Conservation (phyloP, 306 rosid genomes). For the Glycine soja region DNA sequence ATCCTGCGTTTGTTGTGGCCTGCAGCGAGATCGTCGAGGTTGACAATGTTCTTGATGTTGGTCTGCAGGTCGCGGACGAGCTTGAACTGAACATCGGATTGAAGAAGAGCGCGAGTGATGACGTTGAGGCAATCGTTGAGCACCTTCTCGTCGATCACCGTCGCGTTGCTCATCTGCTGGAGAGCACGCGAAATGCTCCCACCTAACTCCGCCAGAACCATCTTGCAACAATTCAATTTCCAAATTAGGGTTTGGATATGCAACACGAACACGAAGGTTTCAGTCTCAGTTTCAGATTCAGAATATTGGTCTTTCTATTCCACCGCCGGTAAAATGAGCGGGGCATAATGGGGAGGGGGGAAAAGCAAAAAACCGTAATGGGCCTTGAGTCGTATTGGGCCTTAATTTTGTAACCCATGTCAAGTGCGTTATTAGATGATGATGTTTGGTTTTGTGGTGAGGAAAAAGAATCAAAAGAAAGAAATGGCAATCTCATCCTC, state of each 20-base stretch:
- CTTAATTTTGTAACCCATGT: not conserved
- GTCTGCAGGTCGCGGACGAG: conserved; percentile 89
- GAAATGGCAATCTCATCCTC: conserved; percentile 35
- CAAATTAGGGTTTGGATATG: conserved; percentile 2
- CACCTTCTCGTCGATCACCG: conserved; percentile 87
- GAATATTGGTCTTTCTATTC: not conserved
- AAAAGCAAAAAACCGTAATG: not conserved
- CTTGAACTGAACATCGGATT: conserved; percentile 92
- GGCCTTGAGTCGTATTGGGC: conserved; percentile 16
- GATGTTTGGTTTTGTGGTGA: not conserved
- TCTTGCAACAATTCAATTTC: conserved; percentile 37
- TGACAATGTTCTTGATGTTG: conserved; percentile 85
- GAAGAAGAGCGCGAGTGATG: conserved; percentile 92
- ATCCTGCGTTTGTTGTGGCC: conserved; percentile 90
- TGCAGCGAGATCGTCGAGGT: conserved; percentile 85
- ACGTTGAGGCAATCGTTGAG: conserved; percentile 85
- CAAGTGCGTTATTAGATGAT: too few relatives aligned
- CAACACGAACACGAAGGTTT: not conserved
- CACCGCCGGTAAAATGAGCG: conserved; percentile 15
- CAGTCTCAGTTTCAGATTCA: too few relatives aligned
- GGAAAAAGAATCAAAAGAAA: not conserved
- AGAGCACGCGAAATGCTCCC: conserved; percentile 97
- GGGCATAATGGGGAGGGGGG: too few relatives aligned
- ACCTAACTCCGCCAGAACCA: conserved; percentile 91
- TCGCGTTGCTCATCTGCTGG: conserved; percentile 96